Evolutionary conservation across 306 rosid genomes (phyloP), one percentile per base, ranked within the genome.

Genomic region (Alnus glutinosa): DNA sequence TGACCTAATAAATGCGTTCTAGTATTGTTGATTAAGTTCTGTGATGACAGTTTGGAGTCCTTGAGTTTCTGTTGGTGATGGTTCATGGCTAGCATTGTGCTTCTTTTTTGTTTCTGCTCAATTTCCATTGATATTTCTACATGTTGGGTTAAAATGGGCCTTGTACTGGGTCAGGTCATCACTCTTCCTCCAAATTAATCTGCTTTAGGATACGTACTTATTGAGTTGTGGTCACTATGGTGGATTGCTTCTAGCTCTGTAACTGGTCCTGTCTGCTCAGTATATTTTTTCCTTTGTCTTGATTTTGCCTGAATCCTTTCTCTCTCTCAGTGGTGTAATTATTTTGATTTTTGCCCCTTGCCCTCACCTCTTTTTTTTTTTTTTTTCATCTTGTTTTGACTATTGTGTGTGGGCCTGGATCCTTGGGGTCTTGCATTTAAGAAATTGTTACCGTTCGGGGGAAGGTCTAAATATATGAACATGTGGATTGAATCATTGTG

Each of bases 1-100:
- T 64, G 69, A 32, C 69, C 72, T 18, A 37, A 68, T 68, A 42
- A 44, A 68, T 68, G 72, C 42, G 51, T 16, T 62, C 11, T 12
- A 62, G 34, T 42, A 13, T 18, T 9, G 32, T 10, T 16, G 50
- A 67, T 67, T 62, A 13, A 39, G 72, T 67, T n/a, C 34, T 42
- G 34, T 42, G 14, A 42, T 67, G 50, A 39, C 14, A 59, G 66
- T 58, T 47, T 16, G 13, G 72, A n/a, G 19, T 68, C 9, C 72
- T 68, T 68, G 72, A 67, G 51, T 68, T 48, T 13, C 49, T 7
- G 28, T 68, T 59, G 66, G 66, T 19, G 39, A 28, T 59, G 34
- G 4, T 30, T 44, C 15, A 10, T 9, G 1, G 51, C 30, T 68
- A 68, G 28, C 51, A 7, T 9, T 42, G 50, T 46, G 13, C 42